Conservation (phyloP, 1,139 yeast genomes). For the Oligophagozyma castellii region DNA sequence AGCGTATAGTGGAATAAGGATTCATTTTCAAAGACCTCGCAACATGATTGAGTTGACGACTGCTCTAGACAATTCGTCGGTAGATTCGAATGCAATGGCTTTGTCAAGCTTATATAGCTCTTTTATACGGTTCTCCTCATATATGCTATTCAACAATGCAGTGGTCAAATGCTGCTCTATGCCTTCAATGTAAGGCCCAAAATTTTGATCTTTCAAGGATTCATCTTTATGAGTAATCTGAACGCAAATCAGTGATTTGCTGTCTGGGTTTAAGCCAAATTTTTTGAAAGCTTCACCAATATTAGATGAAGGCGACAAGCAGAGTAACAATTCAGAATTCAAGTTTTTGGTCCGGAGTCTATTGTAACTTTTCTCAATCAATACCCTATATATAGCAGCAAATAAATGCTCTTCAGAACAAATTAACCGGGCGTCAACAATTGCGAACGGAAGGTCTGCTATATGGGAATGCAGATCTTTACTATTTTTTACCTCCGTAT, state of each 20-base stretch:
- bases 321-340: slow-evolving; percentile 40
- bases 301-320: slow-evolving; percentile 39
- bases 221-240: slow-evolving; percentile 21
- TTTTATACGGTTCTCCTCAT: slow-evolving; percentile 27
- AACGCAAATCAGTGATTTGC: slow-evolving; percentile 26
- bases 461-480: slow-evolving; percentile 22
- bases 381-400: slow-evolving; percentile 36
- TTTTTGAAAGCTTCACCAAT: slow-evolving; percentile 32
- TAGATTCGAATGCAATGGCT: slow-evolving; percentile 9
- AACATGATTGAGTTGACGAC: slow-evolving; percentile 26
- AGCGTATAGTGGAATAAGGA: too few species aligned
- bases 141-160: slow-evolving; percentile 18
- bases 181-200: slow-evolving; percentile 22
- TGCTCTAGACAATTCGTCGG: slow-evolving; percentile 20
- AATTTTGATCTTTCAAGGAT: slow-evolving; percentile 8
- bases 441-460: slow-evolving; percentile 30
- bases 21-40: slow-evolving; percentile 24
- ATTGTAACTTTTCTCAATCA: slow-evolving; percentile 30
- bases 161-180: slow-evolving; percentile 25
- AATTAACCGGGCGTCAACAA: slow-evolving; percentile 34
- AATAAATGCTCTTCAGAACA: slow-evolving; percentile 35
- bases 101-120: slow-evolving; percentile 23
- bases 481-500: slow-evolving; percentile 31
- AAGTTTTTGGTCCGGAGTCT: slow-evolving; percentile 34
- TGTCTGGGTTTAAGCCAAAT: slow-evolving; percentile 33